A percentile compares a stretch with the other conserved stretches of the same genome.
Evolutionary conservation across 192 early-diverging fungal species (phyloP).

Genomic region (Umbelopsis vinacea): DNA sequence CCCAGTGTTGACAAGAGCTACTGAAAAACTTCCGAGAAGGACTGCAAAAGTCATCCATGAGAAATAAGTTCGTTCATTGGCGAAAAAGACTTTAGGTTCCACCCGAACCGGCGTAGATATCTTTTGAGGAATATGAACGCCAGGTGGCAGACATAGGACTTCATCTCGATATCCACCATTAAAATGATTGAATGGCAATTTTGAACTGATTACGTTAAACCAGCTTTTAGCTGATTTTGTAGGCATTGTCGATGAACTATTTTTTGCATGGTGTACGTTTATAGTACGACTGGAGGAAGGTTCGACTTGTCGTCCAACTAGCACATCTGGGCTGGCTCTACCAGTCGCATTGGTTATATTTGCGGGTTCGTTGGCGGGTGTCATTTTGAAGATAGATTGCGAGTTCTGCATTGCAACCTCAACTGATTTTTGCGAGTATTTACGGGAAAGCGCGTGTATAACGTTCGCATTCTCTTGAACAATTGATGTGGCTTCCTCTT

Average conservation of each 20-base stretch:
- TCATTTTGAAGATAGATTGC: background rate
- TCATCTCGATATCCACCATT: no score
- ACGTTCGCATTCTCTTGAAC: background rate
- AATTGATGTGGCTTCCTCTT: conserved; percentile 3
- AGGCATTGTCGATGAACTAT: background rate
- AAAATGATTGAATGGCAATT: no score
- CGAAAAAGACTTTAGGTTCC: conserved; percentile 84
- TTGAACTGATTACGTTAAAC: background rate
- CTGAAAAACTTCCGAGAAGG: conserved; percentile 63
- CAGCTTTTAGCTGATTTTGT: background rate
- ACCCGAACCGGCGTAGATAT: conserved; percentile 56
- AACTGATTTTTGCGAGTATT: background rate
- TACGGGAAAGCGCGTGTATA: background rate
- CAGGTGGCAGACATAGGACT: conserved; percentile 25
- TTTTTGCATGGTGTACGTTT: background rate
- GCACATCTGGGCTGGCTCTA: background rate
- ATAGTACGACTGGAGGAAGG: background rate
- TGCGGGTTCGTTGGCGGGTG: background rate
- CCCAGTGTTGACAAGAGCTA: conserved; percentile 74
- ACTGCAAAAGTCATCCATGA: conserved; percentile 78
- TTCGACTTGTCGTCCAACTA: background rate
- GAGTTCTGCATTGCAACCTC: background rate
- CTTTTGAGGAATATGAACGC: conserved; percentile 43
- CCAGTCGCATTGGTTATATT: background rate
- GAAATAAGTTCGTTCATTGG: conserved; percentile 83